Evolutionary conservation across 139 green algal genomes (phyloP), one percentile per base, ranked within the genome.

Genomic region (Mesotaenium endlicherianum): DNA sequence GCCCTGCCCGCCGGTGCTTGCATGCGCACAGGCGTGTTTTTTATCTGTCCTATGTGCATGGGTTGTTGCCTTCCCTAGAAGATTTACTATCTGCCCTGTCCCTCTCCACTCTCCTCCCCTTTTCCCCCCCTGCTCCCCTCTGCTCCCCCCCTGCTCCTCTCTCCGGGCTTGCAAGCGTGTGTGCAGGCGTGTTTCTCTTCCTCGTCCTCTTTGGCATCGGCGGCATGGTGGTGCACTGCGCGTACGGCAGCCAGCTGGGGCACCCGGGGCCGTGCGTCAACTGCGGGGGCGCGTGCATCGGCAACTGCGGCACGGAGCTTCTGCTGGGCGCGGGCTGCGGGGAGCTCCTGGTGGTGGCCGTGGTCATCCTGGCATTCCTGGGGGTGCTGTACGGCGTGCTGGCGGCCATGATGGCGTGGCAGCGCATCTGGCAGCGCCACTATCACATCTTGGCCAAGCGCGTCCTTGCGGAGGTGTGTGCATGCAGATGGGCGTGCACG

Each of bases 351-450:
- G 36, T 81, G 43, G 6, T 14, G 11, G 43, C 38, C 8, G 74
- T 81, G 34, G 34, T 81, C 14, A 36, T 81, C 47, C 3, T 81
- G 43, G 41, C 40, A 26, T 60, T 81, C 31, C 57, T 70, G n/a
- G 74, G 74, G 6, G 47, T 81, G 43, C 5, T 81, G 3, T 81
- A 81, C 74, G 20, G 74, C 74, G n/a, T 81, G 34, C 3, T 81
- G 31, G 74, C 11, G 3, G 42, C 38, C 6, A 36, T 38, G 4
- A 31, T 81, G 41, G 43, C 40, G 74, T 34, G 5, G 43, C 74
- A 81, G 38, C 41, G 74, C 3, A 74, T 81, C n/a, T 81, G 74
- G 74, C 74, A 81, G 38, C 3, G 26, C 31, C 74, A 81, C 40
- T 71, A 81, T 6, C 74, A 81, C 57, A 17, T 70, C 5, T 42